Evolutionary conservation across 257 asterid species (phyloP).

Genomic region (Nicotiana benthamiana): DNA sequence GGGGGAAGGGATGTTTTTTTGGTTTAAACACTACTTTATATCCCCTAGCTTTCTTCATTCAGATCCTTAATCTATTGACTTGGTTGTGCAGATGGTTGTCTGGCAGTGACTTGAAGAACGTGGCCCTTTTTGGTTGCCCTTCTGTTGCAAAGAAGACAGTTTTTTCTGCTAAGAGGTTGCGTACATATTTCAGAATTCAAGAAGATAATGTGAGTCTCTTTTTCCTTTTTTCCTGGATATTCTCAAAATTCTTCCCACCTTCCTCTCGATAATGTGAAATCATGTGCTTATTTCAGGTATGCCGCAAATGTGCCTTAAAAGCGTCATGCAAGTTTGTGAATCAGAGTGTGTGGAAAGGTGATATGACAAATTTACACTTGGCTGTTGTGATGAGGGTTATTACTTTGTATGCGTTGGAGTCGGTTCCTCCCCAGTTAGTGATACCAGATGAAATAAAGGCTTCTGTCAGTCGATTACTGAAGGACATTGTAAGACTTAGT

Average conservation of each 20-base stretch:
- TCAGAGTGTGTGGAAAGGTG: conserved; percentile 22
- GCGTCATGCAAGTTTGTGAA: conserved; percentile 46
- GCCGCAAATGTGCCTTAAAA: conserved; percentile 51
- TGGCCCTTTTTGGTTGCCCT: conserved; percentile 83
- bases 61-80: conserved; percentile 15
- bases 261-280: not conserved
- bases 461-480: conserved; percentile 48
- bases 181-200: conserved; percentile 52
- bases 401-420: conserved; percentile 51
- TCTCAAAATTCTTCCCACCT: not conserved
- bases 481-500: conserved; percentile 52
- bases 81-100: conserved; percentile 69
- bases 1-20: not conserved
- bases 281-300: conserved; percentile 47
- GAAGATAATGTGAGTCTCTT: conserved; percentile 48
- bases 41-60: not conserved
- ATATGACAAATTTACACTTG: conserved; percentile 29
- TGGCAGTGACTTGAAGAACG: conserved; percentile 64
- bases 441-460: conserved; percentile 52
- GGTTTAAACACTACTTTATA: not conserved
- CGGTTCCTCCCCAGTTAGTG: conserved; percentile 42
- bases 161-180: conserved; percentile 56
- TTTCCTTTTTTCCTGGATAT: not conserved
- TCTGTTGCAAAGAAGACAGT: conserved; percentile 35
- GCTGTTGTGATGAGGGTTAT: conserved; percentile 42